Evolutionary conservation across 495 filamentous ascomycete genomes (phyloP), one percentile per base, ranked within the genome.

Genomic region (Neurospora sp.): DNA sequence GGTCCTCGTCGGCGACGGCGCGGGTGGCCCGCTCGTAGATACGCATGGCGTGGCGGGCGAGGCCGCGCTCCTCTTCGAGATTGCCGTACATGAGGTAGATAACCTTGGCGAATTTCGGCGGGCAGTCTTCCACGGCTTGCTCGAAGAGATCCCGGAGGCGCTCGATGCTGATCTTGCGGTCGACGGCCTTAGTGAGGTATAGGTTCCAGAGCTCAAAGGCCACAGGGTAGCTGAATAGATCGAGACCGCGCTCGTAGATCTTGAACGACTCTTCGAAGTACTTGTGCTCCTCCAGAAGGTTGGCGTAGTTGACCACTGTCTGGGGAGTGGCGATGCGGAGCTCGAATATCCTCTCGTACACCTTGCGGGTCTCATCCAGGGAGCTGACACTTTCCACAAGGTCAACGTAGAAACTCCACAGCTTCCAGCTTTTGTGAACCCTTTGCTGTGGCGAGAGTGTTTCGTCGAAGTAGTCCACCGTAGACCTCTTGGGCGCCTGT

Each of bases 371-470:
- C 82, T 98, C 95, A 10, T 98, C 95, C 4, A 98, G 83, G 0
- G 92, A 93, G 72, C 91, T 89, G 20, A 97, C 94, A 82, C 93
- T 96, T 80, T 99, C 96, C 12, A 99, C 95, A 0, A 99, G 88
- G 82, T 99, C 96, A 45, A 99, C 94, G 77, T 99, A 99, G 87
- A 98, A 99, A 85, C 93, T 96, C 96, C 96, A 99, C 16, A 99
- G 83, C 81, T 98, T 99, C 96, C 96, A 99, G 79, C 93, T 96
- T 86, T 98, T 99, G 83, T 99, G 96, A 9, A 99, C 92, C 72
- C 96, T 88, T 81, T 98, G 96, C 80, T 98, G 96, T 10, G 96
- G 95, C 6, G 93, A 93, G 9, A 99, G 85, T 0, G 88, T 93
- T 80, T 99, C 96, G 81, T 99, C 96, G 76, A 98, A 99, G 80